Base-by-base conservation (phyloP, 2,329 filamentous ascomycete genomes). In the Stagonosporopsis rhizophila region DNA sequence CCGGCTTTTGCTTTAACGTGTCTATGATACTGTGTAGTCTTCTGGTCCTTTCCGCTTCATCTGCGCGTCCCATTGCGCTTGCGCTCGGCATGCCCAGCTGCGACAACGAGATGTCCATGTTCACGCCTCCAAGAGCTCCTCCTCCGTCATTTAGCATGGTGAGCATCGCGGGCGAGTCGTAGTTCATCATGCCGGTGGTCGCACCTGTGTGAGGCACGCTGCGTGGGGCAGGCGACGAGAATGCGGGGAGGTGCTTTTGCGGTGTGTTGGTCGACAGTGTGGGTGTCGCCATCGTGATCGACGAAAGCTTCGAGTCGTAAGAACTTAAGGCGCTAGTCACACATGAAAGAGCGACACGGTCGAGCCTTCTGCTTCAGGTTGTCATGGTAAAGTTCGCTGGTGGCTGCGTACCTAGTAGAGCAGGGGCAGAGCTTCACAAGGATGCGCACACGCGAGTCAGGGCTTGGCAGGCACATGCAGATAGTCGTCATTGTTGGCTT, bases 1-100 rank as follows among this genome's bases (percentile, higher is more conserved):
- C 89, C 60, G 87, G 90, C 68, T 84, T 88, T 59, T 82, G 84
- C 15, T 84, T 87, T 55, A 93, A 87, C 64, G 79, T 87, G 39
- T 86, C 85, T 61, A 91, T 85, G 12, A 84, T 90, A 52, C 79
- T 80, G 40, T 86, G 87, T 30, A 82, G 86, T 48, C 79, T 79
- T 44, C 78, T 75, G 61, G 77, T 75, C 61, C 80, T 72, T 63
- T 85, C 83, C 41, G 84, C 82, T 54, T 85, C 83, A 60, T 84
- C 82, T 47, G 79, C 77, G 41, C 78, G 72, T 4, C 75, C 73
- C 65, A 76, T 69, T 30, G 72, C 69, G 57, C 71, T 75, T 51
- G 70, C 68, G 48, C 65, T 75, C 42, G 71, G 73, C 66, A 82
- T 76, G 53, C 75, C 75, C 48, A 81, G 69, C 11, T 78, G 76